Conservation (phyloP, 139 green algal species). For the Parachlorella kessleri region DNA sequence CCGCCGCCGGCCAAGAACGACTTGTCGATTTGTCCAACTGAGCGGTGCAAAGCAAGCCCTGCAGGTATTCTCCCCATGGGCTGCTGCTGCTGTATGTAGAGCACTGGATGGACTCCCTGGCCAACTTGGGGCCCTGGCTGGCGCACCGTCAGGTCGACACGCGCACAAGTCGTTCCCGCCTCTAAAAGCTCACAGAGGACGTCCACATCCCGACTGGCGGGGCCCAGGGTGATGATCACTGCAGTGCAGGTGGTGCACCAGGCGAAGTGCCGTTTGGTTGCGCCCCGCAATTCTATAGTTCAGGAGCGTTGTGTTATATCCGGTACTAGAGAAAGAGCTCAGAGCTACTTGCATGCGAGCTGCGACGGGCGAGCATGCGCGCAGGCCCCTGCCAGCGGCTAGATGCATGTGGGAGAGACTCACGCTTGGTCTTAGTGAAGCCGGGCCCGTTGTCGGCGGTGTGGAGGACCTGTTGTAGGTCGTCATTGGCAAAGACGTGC, state of each 20-base stretch:
- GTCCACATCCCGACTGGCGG: constrained; percentile 82
- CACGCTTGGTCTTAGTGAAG: constrained; percentile 42
- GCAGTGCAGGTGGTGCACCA: neutral
- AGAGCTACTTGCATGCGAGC: neutral
- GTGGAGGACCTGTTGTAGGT: constrained; percentile 37
- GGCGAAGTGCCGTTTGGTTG: too few relatives aligned
- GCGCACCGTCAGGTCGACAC: constrained; percentile 80
- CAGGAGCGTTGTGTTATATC: too few relatives aligned
- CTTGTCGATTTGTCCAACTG: too few relatives aligned
- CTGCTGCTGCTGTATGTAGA: too few relatives aligned
- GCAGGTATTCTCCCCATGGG: too few relatives aligned
- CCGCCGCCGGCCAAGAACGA: too few relatives aligned
- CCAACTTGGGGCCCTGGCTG: too few relatives aligned
- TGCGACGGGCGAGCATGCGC: neutral
- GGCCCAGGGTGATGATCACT: constrained; percentile 83
- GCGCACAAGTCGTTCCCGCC: constrained; percentile 61
- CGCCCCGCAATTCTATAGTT: too few relatives aligned
- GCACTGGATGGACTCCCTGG: too few relatives aligned
- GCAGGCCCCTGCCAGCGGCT: neutral
- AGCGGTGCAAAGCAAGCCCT: too few relatives aligned
- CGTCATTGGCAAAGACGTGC: constrained; percentile 40
- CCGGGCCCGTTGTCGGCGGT: neutral
- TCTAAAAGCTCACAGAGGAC: constrained; percentile 68
- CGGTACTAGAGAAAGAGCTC: too few relatives aligned
- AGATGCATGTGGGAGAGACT: neutral